phyloP scores from a whole-genome alignment of 306 rosid genomes.

The Nissolia schottii region DNA sequence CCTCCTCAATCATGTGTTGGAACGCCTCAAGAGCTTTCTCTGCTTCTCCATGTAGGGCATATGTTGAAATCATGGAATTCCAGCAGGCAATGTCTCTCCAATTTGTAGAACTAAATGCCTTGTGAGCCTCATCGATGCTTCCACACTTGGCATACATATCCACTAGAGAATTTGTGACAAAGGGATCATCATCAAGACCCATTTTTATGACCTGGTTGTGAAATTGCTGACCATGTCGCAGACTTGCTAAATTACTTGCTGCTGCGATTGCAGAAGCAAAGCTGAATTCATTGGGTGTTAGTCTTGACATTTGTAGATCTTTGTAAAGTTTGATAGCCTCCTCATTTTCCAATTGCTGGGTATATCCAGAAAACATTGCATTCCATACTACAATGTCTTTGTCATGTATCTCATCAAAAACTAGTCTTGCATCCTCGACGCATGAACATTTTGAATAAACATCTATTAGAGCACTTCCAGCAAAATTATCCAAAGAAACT shows the following conservation, averaged over 20 bases:
- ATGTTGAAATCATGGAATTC: constrained; percentile 85
- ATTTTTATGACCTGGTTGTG: constrained; percentile 76
- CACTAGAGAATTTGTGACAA: constrained; percentile 66
- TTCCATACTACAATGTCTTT: constrained; percentile 90
- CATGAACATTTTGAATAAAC: constrained; percentile 79
- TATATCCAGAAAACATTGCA: constrained; percentile 72
- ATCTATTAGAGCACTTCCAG: constrained; percentile 82
- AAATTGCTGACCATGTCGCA: constrained; percentile 70
- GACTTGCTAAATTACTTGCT: constrained; percentile 67
- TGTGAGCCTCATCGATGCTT: constrained; percentile 59
- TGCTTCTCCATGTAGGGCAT: constrained; percentile 89
- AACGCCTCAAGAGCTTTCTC: constrained; percentile 57
- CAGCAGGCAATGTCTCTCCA: constrained; percentile 71
- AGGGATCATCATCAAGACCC: constrained; percentile 66
- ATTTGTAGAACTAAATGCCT: constrained; percentile 41
- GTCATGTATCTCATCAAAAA: constrained; percentile 60
- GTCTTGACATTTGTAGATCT: constrained; percentile 46
- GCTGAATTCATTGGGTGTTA: constrained; percentile 73
- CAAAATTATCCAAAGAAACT: constrained; percentile 56
- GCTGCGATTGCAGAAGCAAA: constrained; percentile 70
- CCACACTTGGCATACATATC: constrained; percentile 95
- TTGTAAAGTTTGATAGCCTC: constrained; percentile 71
- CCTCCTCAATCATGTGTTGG: constrained; percentile 47
- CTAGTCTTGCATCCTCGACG: constrained; percentile 58
- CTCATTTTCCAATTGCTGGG: constrained; percentile 53